Base-by-base conservation (phyloP, 202 grass and related monocot genomes). In the Sporobolus alterniflorus region DNA sequence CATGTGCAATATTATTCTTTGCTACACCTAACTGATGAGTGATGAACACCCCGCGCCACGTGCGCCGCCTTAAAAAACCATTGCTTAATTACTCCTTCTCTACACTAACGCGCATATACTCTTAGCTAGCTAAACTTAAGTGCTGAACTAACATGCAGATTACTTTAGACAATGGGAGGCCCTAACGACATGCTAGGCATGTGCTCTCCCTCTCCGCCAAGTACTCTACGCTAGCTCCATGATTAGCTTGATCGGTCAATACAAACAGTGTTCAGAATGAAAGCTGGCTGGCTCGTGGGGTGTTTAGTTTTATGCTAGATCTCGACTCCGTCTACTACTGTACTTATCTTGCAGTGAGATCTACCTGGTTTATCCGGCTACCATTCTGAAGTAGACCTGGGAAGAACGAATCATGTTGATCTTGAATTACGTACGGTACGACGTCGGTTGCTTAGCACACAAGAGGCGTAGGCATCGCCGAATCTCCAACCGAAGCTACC, bases 391-490 rank as follows among this genome's bases (percentile, higher is more conserved):
- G 39, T 64, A 64, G n/a, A 73, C 75, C 55, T 64, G 56, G 22
- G 67, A 71, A 44, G 30, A 46, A 80, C 79, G 86, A 52, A 84
- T 84, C 69, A 85, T 65, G 52, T 21, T 52, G 76, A 89, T 85
- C 69, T 84, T 89, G 36, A 55, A 81, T 47, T 47, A 6, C 8
- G 4, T 39, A 39, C 36, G n/a, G n/a, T n/a, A 29, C 14, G 26
- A 60, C 25, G 36, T 80, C 44, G 55, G 64, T 76, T 71, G 76
- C 71, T 75, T 88, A 49, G 32, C 28, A 20, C 47, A 6, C 48
- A 73, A 76, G 67, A 24, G 59, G 66, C 57, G 9, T 78, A 42
- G 48, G 46, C 20, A 67, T n/a, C 48, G 54, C 51, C 43, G 16
- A 6, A 39, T 39, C 36, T 39, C 36, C 36, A 39, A 39, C 36